Evolutionary conservation across 2,329 filamentous ascomycete species (phyloP).

Genomic region (Cytospora schulzeri): DNA sequence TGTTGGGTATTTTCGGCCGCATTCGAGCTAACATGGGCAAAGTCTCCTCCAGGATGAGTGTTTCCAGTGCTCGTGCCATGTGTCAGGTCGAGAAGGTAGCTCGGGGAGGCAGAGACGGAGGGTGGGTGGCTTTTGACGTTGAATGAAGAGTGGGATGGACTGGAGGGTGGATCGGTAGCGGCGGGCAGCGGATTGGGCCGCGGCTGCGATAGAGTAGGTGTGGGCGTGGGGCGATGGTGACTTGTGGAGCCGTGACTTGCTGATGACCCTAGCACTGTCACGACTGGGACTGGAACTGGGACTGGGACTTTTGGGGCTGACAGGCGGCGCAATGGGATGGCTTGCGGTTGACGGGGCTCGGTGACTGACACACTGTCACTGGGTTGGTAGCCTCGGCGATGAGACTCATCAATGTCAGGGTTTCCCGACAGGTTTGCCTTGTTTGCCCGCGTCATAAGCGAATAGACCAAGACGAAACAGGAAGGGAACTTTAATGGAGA

Average conservation of each 20-base stretch:
- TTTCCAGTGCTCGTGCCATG: constrained; percentile 25
- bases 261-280: constrained; percentile 1
- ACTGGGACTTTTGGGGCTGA: constrained; percentile 1
- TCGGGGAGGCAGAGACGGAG: constrained; percentile 17
- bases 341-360: constrained; percentile 17
- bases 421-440: constrained; percentile 5
- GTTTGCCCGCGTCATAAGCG: constrained; percentile 22
- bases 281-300: neutral
- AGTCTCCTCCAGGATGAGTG: constrained; percentile 11
- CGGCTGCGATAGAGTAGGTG: constrained; percentile 23
- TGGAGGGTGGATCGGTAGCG: constrained; percentile 18
- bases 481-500: neutral
- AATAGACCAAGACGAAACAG: constrained; percentile 9
- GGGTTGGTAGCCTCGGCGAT: constrained; percentile 15
- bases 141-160: constrained; percentile 17
- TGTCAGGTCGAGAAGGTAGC: constrained; percentile 16
- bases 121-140: constrained; percentile 23
- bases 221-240: constrained; percentile 16
- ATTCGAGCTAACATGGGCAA: constrained; percentile 17
- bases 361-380: constrained; percentile 10
- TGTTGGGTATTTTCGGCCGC: constrained; percentile 11
- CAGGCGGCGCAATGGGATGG: constrained; percentile 28
- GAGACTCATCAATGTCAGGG: constrained; percentile 15
- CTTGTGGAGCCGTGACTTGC: constrained; percentile 16
- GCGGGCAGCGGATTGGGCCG: constrained; percentile 22